Percentiles rank a stretch among this genome's conserved stretches.
Evolutionary conservation across 805 yeast genomes (phyloP).

Genomic region (Lipomyces anomalus): DNA sequence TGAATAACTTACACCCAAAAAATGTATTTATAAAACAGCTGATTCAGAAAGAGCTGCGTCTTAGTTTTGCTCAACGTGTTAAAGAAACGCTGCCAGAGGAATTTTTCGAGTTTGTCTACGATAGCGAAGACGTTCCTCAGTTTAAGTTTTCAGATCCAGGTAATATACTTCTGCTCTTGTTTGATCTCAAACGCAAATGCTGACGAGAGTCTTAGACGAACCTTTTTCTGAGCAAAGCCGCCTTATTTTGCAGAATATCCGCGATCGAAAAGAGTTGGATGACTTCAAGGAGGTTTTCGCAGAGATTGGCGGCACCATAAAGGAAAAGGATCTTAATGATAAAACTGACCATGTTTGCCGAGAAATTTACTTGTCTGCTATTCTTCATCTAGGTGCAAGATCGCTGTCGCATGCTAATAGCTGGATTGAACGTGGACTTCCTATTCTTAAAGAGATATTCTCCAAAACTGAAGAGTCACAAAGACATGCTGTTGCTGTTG

Average conservation of each 20-base stretch:
- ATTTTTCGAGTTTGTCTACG: constrained; percentile 33
- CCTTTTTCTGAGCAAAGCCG: constrained; percentile 14
- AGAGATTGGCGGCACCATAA: constrained; percentile 22
- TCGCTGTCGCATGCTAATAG: constrained; percentile 73
- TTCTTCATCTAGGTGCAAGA: constrained; percentile 80
- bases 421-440: constrained; percentile 42
- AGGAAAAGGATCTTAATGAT: constrained; percentile 19
- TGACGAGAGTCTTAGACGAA: background rate
- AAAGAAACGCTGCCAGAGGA: constrained; percentile 63
- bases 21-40: constrained; percentile 68
- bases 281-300: constrained; percentile 14
- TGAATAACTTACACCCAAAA: constrained; percentile 60
- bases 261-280: constrained; percentile 15
- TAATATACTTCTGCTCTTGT: background rate
- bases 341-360: constrained; percentile 31
- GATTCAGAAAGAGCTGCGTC: constrained; percentile 74
- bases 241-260: constrained; percentile 13
- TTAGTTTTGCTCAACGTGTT: constrained; percentile 70
- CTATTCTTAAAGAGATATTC: constrained; percentile 33
- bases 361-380: constrained; percentile 59
- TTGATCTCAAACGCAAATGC: background rate
- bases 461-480: constrained; percentile 17
- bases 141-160: constrained; percentile 38
- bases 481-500: constrained; percentile 48
- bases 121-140: constrained; percentile 24